Evolutionary conservation across 257 asterid genomes (phyloP), one percentile per base, ranked within the genome.

Genomic region (Solanum arcanum): DNA sequence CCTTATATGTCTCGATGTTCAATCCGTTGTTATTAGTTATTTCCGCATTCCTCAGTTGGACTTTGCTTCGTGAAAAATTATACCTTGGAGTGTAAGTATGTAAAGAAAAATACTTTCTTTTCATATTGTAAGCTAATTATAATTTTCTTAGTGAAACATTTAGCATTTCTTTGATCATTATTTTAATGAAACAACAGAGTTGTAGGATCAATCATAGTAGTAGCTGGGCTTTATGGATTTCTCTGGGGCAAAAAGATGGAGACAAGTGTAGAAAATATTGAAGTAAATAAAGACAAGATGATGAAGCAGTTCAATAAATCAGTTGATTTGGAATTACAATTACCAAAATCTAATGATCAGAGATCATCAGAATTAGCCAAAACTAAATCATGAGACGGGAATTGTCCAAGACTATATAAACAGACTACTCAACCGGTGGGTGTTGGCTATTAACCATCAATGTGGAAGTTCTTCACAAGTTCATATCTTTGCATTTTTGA

Each of bases 11-110:
- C 4, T 12, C 86, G 0, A 95, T 96, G 60, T 96, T 96, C 88
- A 94, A 94, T 87, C 99, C 99, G 0, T 88, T 94, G 93, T 88
- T 93, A 23, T 95, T 96, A 0, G 95, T 96, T 21, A 93, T 96
- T 33, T 96, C 94, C 68, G 98, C 98, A 7, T 76, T 94, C 42
- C 93, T 96, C 74, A 96, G 98, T 12, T 96, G 99, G 98, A 94
- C 92, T 69, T 75, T 96, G 33, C 95, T 96, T 10, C 88, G 88
- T 20, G 99, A 96, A 87, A 91, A 92, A 88, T 89, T 94, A 39
- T 93, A 90, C 69, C 77, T 73, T 11, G 96, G 98, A 72, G 92
- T 93, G 98, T 95, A 90, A 90, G 98, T 69, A 49, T 49, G 15
- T 49, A 49, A 49, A 5, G 23, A n/a, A 27, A 47, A 64, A 11